Percentiles rank a stretch among this genome's conserved stretches.
phyloP scores from a whole-genome alignment of 192 early-diverging fungal species.

The Gryganskiella cystojenkinii region DNA sequence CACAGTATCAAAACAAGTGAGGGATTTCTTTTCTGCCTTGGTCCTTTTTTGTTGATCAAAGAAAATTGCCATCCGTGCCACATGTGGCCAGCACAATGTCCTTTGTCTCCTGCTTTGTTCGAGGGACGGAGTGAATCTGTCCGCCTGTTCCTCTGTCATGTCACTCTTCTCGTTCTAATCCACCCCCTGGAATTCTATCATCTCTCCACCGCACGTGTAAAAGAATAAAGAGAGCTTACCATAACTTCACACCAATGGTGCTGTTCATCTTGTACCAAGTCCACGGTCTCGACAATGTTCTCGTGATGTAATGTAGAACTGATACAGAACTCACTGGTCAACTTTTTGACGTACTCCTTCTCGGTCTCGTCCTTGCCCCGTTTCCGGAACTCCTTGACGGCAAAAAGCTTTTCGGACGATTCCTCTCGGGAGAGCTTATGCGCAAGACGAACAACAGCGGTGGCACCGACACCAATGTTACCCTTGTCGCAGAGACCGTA shows the following conservation, averaged over 20 bases:
- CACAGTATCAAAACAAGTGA: too few species aligned
- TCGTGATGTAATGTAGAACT: constrained; percentile 88
- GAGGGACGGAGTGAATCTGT: too few species aligned
- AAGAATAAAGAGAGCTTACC: constrained; percentile 51
- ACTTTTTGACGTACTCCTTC: constrained; percentile 96
- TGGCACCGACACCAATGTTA: constrained; percentile 90
- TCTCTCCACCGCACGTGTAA: background rate
- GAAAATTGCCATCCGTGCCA: too few species aligned
- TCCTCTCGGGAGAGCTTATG: constrained; percentile 76
- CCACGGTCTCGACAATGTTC: constrained; percentile 93
- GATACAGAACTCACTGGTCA: constrained; percentile 96
- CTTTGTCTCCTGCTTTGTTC: too few species aligned
- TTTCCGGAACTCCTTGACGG: constrained; percentile 95
- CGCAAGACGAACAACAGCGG: constrained; percentile 90
- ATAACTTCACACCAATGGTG: constrained; percentile 85
- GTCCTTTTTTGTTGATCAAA: too few species aligned
- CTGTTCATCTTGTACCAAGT: constrained; percentile 93
- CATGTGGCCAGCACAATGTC: constrained; percentile 1
- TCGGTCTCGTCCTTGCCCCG: constrained; percentile 86
- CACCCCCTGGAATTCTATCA: background rate
- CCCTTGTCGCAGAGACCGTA: constrained; percentile 84
- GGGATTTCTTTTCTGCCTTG: too few species aligned
- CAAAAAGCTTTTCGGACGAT: constrained; percentile 71
- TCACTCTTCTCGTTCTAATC: background rate
- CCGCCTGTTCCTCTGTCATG: too few species aligned